Base-by-base conservation (phyloP, 306 rosid genomes). In the Glycine soja region DNA sequence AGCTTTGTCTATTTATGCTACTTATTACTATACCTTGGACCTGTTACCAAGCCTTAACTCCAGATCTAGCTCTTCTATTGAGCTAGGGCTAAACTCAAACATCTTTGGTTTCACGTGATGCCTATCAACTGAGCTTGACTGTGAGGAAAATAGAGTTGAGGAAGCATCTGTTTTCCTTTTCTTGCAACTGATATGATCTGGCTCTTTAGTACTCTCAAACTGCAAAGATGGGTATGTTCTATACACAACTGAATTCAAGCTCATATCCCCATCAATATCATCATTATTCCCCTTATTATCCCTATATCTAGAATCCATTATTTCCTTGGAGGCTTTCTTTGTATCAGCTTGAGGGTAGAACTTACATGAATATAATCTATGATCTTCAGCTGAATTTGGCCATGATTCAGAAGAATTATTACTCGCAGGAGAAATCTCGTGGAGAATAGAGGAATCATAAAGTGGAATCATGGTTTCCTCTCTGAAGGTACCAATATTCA, bases 131-230 rank as follows among this genome's bases (percentile, higher is more conserved):
- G 82, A 70, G 32, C 72, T 75, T 80, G 85, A 80, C 54, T 86
- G 76, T 40, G 86, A 82, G 80, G 89, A 76, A 85, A 89, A 63
- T 45, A 74, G 86, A 54, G 77, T 42, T 62, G 89, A 76, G 2
- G 92, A 63, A 19, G 87, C 45, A 15, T 94, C 89, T 14, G 19
- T 73, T 84, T 85, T 91, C 85, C 90, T 91, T 82, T 90, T 91
- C 88, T 91, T 95, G 88, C 74, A 86, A 84, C 83, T 85, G 14
- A 14, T 38, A 38, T 72, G 46, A 40, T 63, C 80, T 54, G 13
- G 80, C 11, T 71, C 71, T 62, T 82, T 68, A 53, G 75, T 34
- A 47, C 52, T 67, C 64, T 82, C 84, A 74, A 81, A 84, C 76
- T 70, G 51, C 40, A 36, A 7, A 73, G 75, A 30, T 53, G 65